Conservation (phyloP, 176 grass and related monocot genomes). For the Bolboschoenus planiculmis region DNA sequence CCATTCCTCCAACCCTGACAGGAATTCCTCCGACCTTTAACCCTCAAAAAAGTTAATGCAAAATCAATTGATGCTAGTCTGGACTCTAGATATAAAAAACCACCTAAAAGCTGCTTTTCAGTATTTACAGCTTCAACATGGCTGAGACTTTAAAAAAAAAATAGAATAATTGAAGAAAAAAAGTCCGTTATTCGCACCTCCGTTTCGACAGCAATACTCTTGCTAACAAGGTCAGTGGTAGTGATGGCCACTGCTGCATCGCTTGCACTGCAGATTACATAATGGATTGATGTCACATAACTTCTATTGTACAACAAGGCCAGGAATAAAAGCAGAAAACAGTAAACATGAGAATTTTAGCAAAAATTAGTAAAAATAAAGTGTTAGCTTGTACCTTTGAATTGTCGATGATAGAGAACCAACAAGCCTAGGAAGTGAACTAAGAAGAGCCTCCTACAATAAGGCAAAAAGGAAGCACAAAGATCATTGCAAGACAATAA, state of each 20-base stretch:
- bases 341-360: background rate
- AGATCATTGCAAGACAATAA: background rate
- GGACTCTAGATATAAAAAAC: background rate
- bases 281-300: slow-evolving; percentile 5
- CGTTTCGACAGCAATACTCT: slow-evolving; percentile 83
- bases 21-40: slow-evolving; percentile 78
- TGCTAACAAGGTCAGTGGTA: slow-evolving; percentile 98
- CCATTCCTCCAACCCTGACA: slow-evolving; percentile 91
- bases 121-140: background rate
- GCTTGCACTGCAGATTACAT: slow-evolving; percentile 45
- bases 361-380: background rate
- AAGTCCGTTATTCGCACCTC: slow-evolving; percentile 39
- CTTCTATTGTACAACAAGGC: background rate
- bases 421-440: slow-evolving; percentile 85
- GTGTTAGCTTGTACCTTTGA: slow-evolving; percentile 51
- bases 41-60: slow-evolving; percentile 25
- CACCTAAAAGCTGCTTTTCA: background rate
- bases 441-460: slow-evolving; percentile 80
- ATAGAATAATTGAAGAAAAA: background rate
- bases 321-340: background rate
- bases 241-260: slow-evolving; percentile 92
- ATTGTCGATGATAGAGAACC: slow-evolving; percentile 59
- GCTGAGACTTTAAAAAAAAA: background rate
- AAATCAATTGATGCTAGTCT: background rate
- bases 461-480: slow-evolving; percentile 20